Conservation (phyloP, 1,284 basidiomycete species). For the Malassezia sympodialis region DNA sequence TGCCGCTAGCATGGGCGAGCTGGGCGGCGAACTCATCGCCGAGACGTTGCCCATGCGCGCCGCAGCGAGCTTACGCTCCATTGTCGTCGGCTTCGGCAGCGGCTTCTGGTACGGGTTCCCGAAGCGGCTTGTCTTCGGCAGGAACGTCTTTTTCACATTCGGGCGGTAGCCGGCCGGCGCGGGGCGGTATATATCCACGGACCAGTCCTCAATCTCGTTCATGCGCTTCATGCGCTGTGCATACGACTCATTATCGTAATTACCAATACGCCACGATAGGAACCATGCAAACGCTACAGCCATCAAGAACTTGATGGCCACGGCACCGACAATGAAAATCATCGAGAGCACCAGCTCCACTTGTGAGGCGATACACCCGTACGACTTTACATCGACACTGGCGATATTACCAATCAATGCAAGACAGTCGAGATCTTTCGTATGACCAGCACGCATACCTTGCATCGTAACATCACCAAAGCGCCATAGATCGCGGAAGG, state of each 20-base stretch:
- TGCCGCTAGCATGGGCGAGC: constrained; percentile 63
- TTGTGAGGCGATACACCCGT: constrained; percentile 88
- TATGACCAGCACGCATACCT: constrained; percentile 60
- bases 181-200: constrained; percentile 86
- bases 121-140: constrained; percentile 56
- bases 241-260: constrained; percentile 85
- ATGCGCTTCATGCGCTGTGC: constrained; percentile 84
- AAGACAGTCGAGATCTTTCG: constrained; percentile 65
- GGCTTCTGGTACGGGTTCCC: constrained; percentile 23
- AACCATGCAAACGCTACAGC: constrained; percentile 97
- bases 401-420: constrained; percentile 76
- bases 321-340: constrained; percentile 93
- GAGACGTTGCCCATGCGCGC: constrained; percentile 1
- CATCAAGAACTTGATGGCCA: constrained; percentile 88
- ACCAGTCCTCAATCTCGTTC: constrained; percentile 89
- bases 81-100: constrained; percentile 10
- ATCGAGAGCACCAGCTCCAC: constrained; percentile 91
- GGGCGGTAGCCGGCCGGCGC: constrained; percentile 85
- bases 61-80: constrained; percentile 17
- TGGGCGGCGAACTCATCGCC: constrained; percentile 56
- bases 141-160: constrained; percentile 64
- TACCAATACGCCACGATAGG: constrained; percentile 82
- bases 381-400: constrained; percentile 83
- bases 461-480: constrained; percentile 76
- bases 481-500: constrained; percentile 53